These are phyloP conservation scores for Polytrichum commune DNA, from an alignment of 225 moss, liverwort and hornwort genomes.

Conservation along the genomic window DNA sequence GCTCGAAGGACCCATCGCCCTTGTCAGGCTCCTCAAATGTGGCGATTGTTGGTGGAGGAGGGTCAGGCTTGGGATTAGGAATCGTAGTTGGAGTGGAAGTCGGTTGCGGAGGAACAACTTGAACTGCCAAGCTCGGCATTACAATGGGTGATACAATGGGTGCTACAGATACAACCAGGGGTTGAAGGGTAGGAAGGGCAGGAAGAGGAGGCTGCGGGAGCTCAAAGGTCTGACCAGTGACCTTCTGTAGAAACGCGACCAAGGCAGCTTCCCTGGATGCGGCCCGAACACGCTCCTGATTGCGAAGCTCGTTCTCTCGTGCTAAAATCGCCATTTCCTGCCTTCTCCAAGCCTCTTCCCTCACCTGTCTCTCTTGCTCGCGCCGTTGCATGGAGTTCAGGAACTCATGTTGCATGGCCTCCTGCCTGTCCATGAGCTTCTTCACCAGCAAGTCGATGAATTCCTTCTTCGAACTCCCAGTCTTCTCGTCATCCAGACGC, in stretches of 20 bases:
- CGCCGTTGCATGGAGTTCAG: conserved; percentile 86
- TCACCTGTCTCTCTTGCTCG: conserved; percentile 81
- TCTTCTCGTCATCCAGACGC: conserved; percentile 46
- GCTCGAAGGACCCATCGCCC: conserved; percentile 72
- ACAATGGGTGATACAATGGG: conserved; percentile 38
- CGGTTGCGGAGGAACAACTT: conserved; percentile 11
- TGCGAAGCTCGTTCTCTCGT: conserved; percentile 81
- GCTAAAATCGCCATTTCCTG: conserved; percentile 81
- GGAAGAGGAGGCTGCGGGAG: conserved; percentile 67
- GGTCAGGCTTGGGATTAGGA: conserved; percentile 2
- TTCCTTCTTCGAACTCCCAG: conserved; percentile 45
- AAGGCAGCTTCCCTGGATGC: conserved; percentile 87
- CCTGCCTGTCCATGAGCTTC: conserved; percentile 93
- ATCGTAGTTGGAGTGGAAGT: not conserved
- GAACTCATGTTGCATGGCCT: conserved; percentile 92
- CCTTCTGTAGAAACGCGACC: conserved; percentile 86
- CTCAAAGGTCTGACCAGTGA: conserved; percentile 81
- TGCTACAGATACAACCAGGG: conserved; percentile 15
- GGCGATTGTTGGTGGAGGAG: conserved; percentile 18
- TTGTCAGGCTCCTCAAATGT: conserved; percentile 46
- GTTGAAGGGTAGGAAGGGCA: not conserved
- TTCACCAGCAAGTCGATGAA: conserved; percentile 72
- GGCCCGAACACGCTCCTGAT: conserved; percentile 77
- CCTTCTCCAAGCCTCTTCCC: conserved; percentile 82
- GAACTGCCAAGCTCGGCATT: conserved; percentile 31